phyloP scores from a whole-genome alignment of 495 filamentous ascomycete species.

The Margaritispora aquatica region DNA sequence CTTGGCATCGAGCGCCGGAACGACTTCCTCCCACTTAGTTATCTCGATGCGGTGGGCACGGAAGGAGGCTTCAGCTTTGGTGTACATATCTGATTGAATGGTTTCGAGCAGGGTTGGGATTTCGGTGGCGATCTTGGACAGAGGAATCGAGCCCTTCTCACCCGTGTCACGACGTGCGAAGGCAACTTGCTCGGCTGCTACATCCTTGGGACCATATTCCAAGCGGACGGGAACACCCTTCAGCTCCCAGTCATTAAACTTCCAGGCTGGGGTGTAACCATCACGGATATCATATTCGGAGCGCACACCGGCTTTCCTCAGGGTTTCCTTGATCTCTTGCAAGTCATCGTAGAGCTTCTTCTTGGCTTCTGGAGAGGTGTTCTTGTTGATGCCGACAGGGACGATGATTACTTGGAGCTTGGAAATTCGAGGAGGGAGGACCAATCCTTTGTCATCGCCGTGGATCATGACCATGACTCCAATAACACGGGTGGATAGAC shows the following conservation, averaged over 20 bases:
- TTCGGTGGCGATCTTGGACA: slow-evolving; percentile 60
- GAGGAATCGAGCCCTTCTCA: slow-evolving; percentile 66
- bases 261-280: slow-evolving; percentile 87
- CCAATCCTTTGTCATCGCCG: slow-evolving; percentile 87
- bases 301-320: slow-evolving; percentile 63
- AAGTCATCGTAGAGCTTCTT: slow-evolving; percentile 64
- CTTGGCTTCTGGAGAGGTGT: slow-evolving; percentile 70
- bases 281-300: slow-evolving; percentile 73
- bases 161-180: slow-evolving; percentile 85
- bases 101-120: slow-evolving; percentile 77
- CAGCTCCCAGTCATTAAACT: slow-evolving; percentile 97
- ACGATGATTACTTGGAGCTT: slow-evolving; percentile 80
- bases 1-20: slow-evolving; percentile 81
- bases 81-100: slow-evolving; percentile 83
- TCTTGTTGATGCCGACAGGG: slow-evolving; percentile 89
- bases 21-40: slow-evolving; percentile 83
- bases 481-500: slow-evolving; percentile 88
- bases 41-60: slow-evolving; percentile 70
- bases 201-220: slow-evolving; percentile 93
- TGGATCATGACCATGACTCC: slow-evolving; percentile 99
- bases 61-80: slow-evolving; percentile 72
- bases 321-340: slow-evolving; percentile 54
- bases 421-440: slow-evolving; percentile 86
- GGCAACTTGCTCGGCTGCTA: slow-evolving; percentile 73
- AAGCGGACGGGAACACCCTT: slow-evolving; percentile 89